These are phyloP conservation scores for Rhododendron ovatum DNA, from an alignment of 148 eudicot genomes.

Conservation along the genomic window DNA sequence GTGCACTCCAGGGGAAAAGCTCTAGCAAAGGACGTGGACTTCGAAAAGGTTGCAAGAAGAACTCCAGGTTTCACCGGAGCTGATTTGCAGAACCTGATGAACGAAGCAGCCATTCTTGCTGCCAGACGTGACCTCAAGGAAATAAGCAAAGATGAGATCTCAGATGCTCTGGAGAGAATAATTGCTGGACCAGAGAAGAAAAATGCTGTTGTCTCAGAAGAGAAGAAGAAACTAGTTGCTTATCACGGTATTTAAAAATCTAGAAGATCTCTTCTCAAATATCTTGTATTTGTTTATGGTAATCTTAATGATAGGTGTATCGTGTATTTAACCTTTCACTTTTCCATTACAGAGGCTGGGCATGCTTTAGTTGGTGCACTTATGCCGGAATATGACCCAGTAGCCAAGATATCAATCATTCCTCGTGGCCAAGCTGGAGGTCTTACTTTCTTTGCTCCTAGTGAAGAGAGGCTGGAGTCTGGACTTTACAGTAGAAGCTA, in stretches of 20 bases:
- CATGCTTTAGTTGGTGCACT: slow-evolving; percentile 98
- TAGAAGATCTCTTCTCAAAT: neutral
- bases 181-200: slow-evolving; percentile 99
- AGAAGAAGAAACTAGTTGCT: slow-evolving; percentile 94
- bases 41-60: slow-evolving; percentile 90
- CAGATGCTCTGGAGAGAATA: slow-evolving; percentile 95
- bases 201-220: slow-evolving; percentile 97
- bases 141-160: slow-evolving; percentile 97
- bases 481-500: slow-evolving; percentile 97
- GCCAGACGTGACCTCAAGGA: slow-evolving; percentile 98
- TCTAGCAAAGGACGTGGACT: slow-evolving; percentile 96
- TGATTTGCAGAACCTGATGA: slow-evolving; percentile 96
- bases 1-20: slow-evolving; percentile 99
- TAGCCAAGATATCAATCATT: slow-evolving; percentile 94
- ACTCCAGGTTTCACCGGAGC: slow-evolving; percentile 99
- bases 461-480: slow-evolving; percentile 96
- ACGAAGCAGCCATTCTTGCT: slow-evolving; percentile 98
- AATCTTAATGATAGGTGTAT: neutral
- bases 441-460: slow-evolving; percentile 97
- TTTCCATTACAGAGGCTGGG: slow-evolving; percentile 78
- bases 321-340: neutral
- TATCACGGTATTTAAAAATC: slow-evolving; percentile 61
- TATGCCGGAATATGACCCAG: slow-evolving; percentile 98
- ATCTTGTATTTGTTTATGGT: slow-evolving; percentile 4
- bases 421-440: slow-evolving; percentile 99